A percentile compares a stretch with the other conserved stretches of the same genome.
Evolutionary conservation across 2,329 filamentous ascomycete species (phyloP).

Genomic region (Aspergillus pseudoviridinutans): DNA sequence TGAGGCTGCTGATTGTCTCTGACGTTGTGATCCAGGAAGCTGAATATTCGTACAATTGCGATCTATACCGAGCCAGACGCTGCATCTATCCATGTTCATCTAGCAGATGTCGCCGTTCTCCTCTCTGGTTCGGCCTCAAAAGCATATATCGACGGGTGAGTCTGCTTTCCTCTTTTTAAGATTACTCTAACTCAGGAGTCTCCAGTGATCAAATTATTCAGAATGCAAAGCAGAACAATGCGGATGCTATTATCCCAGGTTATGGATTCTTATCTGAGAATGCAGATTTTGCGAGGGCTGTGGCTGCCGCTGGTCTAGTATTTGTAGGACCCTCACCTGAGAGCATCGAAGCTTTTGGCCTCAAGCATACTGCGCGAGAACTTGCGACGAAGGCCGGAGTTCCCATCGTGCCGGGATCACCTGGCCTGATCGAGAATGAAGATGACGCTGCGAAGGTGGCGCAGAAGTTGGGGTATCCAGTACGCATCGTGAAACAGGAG

Average conservation of each 20-base stretch:
- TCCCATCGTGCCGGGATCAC: conserved; percentile 53
- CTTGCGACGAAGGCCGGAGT: conserved; percentile 51
- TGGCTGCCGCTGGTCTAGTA: conserved; percentile 51
- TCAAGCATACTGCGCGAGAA: conserved; percentile 56
- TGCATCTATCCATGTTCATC: conserved; percentile 50
- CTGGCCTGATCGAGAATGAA: conserved; percentile 45
- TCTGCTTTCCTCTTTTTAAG: background rate
- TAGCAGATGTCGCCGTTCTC: conserved; percentile 52
- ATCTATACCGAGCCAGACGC: conserved; percentile 58
- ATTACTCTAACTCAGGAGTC: background rate
- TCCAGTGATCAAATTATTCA: conserved; percentile 39
- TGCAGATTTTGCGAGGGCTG: conserved; percentile 54
- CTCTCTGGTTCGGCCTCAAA: conserved; percentile 47
- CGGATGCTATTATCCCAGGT: conserved; percentile 60
- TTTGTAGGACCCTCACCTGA: conserved; percentile 58
- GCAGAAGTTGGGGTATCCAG: conserved; percentile 47
- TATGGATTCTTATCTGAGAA: conserved; percentile 67
- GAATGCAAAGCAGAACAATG: conserved; percentile 48
- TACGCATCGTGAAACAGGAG: conserved; percentile 18
- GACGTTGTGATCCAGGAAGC: conserved; percentile 20
- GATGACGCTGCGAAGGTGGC: conserved; percentile 46
- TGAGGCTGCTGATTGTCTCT: background rate
- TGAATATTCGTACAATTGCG: conserved; percentile 51
- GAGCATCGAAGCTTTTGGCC: conserved; percentile 53
- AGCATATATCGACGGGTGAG: conserved; percentile 47